phyloP scores from a whole-genome alignment of 106 monocot species.

The Dendrobium huoshanense region DNA sequence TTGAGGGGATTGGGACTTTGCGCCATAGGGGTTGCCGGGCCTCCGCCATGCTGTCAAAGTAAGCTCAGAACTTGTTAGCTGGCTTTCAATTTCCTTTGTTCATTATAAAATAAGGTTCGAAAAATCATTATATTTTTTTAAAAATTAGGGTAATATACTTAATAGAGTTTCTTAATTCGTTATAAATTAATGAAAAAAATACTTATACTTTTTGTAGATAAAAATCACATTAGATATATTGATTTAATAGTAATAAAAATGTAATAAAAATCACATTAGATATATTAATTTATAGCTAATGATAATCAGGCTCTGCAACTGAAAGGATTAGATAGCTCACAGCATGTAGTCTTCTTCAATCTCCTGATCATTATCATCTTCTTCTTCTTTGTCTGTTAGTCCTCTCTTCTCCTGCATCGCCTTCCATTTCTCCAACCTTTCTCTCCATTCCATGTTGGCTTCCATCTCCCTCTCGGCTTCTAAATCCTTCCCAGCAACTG shows the following conservation, averaged over 20 bases:
- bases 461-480: conserved; percentile 56
- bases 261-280: no score
- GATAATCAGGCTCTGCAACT: neutral
- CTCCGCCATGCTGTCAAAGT: conserved; percentile 52
- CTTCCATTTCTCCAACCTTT: conserved; percentile 89
- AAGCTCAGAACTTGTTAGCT: neutral
- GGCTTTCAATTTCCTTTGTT: no score
- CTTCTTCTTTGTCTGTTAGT: conserved; percentile 19
- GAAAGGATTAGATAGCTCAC: conserved; percentile 24
- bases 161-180: no score
- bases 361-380: conserved; percentile 40
- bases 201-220: no score
- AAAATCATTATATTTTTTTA: no score
- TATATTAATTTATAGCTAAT: neutral
- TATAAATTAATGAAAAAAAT: no score
- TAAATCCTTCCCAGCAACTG: conserved; percentile 62
- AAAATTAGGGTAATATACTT: neutral
- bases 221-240: no score
- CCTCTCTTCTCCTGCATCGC: conserved; percentile 57
- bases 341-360: conserved; percentile 58
- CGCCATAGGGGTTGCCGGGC: conserved; percentile 94
- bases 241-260: no score
- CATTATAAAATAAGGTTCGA: no score
- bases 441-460: conserved; percentile 65
- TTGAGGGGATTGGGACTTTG: conserved; percentile 80